Conservation (phyloP, 768 basidiomycete genomes). For the Mycena galopus region DNA sequence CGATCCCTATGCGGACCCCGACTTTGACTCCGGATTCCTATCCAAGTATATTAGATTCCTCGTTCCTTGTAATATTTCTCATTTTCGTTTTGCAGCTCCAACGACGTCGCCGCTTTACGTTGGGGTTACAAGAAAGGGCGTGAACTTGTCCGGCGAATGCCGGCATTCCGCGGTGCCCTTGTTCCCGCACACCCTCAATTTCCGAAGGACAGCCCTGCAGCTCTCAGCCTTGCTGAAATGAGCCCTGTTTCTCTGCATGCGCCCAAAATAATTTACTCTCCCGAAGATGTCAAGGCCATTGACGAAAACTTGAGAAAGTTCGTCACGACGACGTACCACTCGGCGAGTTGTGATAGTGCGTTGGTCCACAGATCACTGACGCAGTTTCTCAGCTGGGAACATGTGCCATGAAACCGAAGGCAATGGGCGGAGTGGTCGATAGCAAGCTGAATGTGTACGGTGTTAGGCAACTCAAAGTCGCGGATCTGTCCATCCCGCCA, state of each 20-base stretch:
- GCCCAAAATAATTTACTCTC: neutral
- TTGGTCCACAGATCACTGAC: no score
- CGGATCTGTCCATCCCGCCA: conserved; percentile 47
- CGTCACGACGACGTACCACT: neutral
- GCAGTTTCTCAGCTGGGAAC: conserved; percentile 56
- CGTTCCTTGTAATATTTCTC: no score
- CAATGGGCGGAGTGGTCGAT: conserved; percentile 62
- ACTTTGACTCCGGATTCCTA: conserved; percentile 33
- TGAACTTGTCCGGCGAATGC: conserved; percentile 31
- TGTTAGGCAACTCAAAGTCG: conserved; percentile 58
- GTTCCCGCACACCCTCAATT: neutral
- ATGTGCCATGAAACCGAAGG: conserved; percentile 63
- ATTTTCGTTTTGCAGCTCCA: conserved; percentile 34
- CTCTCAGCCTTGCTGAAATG: neutral
- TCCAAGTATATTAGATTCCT: neutral
- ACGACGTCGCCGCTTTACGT: conserved; percentile 42
- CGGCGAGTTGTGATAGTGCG: neutral
- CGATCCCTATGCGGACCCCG: conserved; percentile 25
- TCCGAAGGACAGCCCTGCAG: neutral
- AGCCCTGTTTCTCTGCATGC: neutral
- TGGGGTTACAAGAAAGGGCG: conserved; percentile 44
- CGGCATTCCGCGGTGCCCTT: neutral
- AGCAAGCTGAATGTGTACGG: conserved; percentile 60
- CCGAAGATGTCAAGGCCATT: neutral
- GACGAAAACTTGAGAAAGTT: neutral